Conservation (phyloP, 2,329 filamentous ascomycete genomes). For the Talaromyces sp. region DNA sequence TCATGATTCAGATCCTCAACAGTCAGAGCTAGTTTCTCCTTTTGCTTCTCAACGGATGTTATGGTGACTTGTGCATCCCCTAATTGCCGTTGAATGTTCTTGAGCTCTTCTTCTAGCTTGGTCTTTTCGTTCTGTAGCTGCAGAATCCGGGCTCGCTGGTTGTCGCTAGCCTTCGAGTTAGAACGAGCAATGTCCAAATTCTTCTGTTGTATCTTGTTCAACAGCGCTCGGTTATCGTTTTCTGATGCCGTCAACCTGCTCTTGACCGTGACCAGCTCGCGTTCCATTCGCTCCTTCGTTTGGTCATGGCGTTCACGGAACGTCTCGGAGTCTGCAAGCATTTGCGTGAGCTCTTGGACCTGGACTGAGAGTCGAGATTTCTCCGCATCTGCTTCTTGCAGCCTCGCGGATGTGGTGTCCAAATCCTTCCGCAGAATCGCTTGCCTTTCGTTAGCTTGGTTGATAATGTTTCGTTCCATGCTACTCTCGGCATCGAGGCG, state of each 20-base stretch:
- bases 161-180: constrained; percentile 78
- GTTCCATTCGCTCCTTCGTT: constrained; percentile 86
- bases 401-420: constrained; percentile 68
- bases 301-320: constrained; percentile 89
- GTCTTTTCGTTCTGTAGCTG: constrained; percentile 78
- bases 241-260: constrained; percentile 86
- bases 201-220: constrained; percentile 97
- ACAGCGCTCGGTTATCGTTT: constrained; percentile 89
- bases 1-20: constrained; percentile 92
- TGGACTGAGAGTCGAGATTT: constrained; percentile 70
- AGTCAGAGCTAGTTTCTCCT: constrained; percentile 83
- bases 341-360: constrained; percentile 78
- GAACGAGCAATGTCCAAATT: constrained; percentile 92
- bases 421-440: constrained; percentile 72
- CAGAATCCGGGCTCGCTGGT: constrained; percentile 68
- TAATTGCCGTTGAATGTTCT: constrained; percentile 74
- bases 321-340: constrained; percentile 82
- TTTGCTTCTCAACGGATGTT: constrained; percentile 83
- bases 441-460: constrained; percentile 74
- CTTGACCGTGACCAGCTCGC: constrained; percentile 85
- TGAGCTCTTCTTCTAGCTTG: constrained; percentile 76
- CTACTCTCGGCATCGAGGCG: constrained; percentile 75
- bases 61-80: constrained; percentile 79
- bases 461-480: constrained; percentile 73
- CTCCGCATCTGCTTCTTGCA: constrained; percentile 75